A percentile compares a stretch with the other conserved stretches of the same genome.
phyloP scores from a whole-genome alignment of 2,329 filamentous ascomycete species.

The Didymellaceae sp. region DNA sequence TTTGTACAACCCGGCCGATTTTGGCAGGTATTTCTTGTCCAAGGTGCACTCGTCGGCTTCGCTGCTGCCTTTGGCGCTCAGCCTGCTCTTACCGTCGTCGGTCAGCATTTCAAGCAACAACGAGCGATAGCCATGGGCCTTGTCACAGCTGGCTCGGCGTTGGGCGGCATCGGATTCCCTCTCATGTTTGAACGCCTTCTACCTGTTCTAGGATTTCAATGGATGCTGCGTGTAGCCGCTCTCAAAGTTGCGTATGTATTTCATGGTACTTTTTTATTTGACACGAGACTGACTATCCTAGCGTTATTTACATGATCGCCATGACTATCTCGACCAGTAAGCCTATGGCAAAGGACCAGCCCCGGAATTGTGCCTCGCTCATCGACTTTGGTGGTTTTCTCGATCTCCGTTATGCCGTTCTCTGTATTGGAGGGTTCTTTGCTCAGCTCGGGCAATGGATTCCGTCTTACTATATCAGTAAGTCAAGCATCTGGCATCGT shows the following conservation, averaged over 20 bases:
- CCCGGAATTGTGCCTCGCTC: conserved; percentile 32
- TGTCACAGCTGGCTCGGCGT: conserved; percentile 49
- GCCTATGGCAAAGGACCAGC: conserved; percentile 13
- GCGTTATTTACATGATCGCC: conserved; percentile 54
- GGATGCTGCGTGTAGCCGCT: conserved; percentile 67
- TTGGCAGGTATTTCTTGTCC: conserved; percentile 55
- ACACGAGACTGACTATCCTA: conserved; percentile 58
- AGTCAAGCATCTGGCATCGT: neutral
- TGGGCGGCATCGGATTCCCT: conserved; percentile 62
- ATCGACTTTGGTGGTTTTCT: conserved; percentile 46
- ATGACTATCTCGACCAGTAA: conserved; percentile 40
- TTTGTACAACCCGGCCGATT: conserved; percentile 28
- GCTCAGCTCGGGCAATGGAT: conserved; percentile 41
- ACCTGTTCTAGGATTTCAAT: conserved; percentile 63
- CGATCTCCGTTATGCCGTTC: conserved; percentile 39
- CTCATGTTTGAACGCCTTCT: conserved; percentile 63
- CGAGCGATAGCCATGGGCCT: conserved; percentile 53
- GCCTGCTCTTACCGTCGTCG: conserved; percentile 49
- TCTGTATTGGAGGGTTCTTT: conserved; percentile 37
- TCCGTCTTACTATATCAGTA: conserved; percentile 48
- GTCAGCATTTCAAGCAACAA: conserved; percentile 54
- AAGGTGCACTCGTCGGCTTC: conserved; percentile 54
- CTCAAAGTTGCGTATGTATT: conserved; percentile 52
- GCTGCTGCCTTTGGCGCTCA: conserved; percentile 52
- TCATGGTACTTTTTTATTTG: conserved; percentile 51